Base-by-base conservation (phyloP, 768 basidiomycete genomes). In the Panellus pusillus region DNA sequence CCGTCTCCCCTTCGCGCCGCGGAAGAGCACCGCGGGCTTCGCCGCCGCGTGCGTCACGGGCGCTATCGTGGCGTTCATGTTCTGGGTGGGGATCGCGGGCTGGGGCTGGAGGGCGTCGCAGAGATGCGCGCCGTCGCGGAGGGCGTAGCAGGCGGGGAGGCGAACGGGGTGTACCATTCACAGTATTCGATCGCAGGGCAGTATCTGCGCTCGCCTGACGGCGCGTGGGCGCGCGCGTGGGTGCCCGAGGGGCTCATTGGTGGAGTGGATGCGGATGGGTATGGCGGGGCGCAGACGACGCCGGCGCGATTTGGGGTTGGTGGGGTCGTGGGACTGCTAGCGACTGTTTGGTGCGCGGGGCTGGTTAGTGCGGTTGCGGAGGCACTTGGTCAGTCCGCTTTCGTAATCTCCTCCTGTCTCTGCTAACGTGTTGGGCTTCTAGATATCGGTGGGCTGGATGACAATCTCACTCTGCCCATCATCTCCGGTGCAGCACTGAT, bases 381-480 rank as follows among this genome's bases (percentile, higher is more conserved):
- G 69, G 93, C 93, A 0, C 71, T 96, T 14, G 93, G 93, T 93
- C 65, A 56, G 85, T 77, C 24, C 24, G 24, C 24, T 24, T 24
- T 24, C 24, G 24, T 24, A 24, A 24, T 24, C 24, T 46, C 31
- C 42, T 49, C 53, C 53, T 50, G 35, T 39, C 44, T 51, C 55
- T 1, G 47, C 14, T 42, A 47, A 37, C 41, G 20, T 47, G 49
- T 6, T 58, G 13, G 20, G 38, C 14, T 18, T 44, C 27, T 65
- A 96, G 92, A 95, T 68, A 75, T 96, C 3, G 92, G 92, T 15
- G 80, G 79, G 0, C 66, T 93, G 36, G 94, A 97, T 63, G 94
- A 97, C 65, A 96, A 97, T 66, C 68, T 97, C 20, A 95, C 91
- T 8, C 71, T 97, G 20, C 94, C 94, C 4, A 84, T 96, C 65